A percentile compares a stretch with the other conserved stretches of the same genome.
Evolutionary conservation across 108 stramenopile species (phyloP).

Genomic region (Cylindrotheca closterium): DNA sequence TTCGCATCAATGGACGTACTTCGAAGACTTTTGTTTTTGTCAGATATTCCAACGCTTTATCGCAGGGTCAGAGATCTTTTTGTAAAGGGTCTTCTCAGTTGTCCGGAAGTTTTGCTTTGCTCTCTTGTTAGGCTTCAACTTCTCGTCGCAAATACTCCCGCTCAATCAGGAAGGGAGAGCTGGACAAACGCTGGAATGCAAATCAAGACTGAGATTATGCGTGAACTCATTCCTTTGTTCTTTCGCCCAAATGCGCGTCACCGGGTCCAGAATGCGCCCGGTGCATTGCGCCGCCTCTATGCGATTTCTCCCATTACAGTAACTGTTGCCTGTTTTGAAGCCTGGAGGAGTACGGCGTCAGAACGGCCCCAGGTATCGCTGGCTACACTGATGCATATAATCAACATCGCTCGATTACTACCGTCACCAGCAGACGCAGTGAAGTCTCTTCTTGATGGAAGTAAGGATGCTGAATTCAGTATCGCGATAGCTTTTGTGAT

Average conservation of each 20-base stretch:
- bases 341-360: slow-evolving; percentile 74
- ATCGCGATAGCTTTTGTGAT: slow-evolving; percentile 80
- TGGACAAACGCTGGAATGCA: slow-evolving; percentile 72
- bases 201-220: slow-evolving; percentile 88
- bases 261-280: slow-evolving; percentile 71
- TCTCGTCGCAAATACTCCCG: slow-evolving; percentile 33
- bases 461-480: slow-evolving; percentile 81
- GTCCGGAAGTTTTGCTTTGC: slow-evolving; percentile 82
- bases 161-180: slow-evolving; percentile 30
- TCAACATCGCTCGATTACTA: slow-evolving; percentile 69
- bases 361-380: slow-evolving; percentile 57
- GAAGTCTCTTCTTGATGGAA: slow-evolving; percentile 64
- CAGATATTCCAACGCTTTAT: slow-evolving; percentile 69
- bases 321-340: slow-evolving; percentile 83
- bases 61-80: slow-evolving; percentile 76
- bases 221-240: slow-evolving; percentile 89
- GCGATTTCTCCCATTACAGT: slow-evolving; percentile 84
- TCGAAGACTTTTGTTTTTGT: slow-evolving; percentile 69
- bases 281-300: slow-evolving; percentile 85
- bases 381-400: slow-evolving; percentile 78
- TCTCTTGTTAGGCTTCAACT: slow-evolving; percentile 65
- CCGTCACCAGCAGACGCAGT: slow-evolving; percentile 70
- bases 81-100: slow-evolving; percentile 60
- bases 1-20: slow-evolving; percentile 78
- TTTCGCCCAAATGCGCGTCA: slow-evolving; percentile 79